Evolutionary conservation across 768 basidiomycete genomes (phyloP).

Genomic region (Amanita subjunquillea): DNA sequence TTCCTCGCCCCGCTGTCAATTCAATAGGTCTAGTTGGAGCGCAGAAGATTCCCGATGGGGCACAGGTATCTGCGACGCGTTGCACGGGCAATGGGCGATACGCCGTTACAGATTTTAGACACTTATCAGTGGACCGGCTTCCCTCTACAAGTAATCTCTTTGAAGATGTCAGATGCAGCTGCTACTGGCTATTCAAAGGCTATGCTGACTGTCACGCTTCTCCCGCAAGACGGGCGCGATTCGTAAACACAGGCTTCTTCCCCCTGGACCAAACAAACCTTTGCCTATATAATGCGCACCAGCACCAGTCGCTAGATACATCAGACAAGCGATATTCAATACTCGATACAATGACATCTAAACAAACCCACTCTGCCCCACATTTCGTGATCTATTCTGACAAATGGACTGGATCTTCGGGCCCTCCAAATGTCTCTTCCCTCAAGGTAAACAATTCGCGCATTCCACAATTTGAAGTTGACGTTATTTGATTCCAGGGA

Average conservation of each 20-base stretch:
- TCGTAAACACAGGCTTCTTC: neutral
- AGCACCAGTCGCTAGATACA: neutral
- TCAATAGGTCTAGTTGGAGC: too few species aligned
- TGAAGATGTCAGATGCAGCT: too few species aligned
- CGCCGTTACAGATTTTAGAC: too few species aligned
- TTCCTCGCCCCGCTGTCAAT: too few species aligned
- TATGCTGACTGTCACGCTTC: neutral
- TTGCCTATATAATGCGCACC: neutral
- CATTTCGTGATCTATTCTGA: constrained; percentile 1
- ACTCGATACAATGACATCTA: neutral
- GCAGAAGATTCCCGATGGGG: too few species aligned
- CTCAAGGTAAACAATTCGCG: neutral
- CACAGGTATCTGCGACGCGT: too few species aligned
- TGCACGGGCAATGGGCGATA: too few species aligned
- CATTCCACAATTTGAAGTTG: neutral
- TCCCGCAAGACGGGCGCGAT: neutral
- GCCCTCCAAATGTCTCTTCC: neutral
- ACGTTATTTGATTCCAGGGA: neutral
- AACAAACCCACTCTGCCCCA: neutral
- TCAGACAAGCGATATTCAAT: neutral
- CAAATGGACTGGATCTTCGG: neutral
- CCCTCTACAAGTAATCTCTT: too few species aligned
- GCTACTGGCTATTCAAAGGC: neutral
- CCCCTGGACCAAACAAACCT: neutral
- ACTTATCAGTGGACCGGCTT: too few species aligned